Conservation (phyloP, 768 basidiomycete genomes). For the Nevesoporus exiguus region DNA sequence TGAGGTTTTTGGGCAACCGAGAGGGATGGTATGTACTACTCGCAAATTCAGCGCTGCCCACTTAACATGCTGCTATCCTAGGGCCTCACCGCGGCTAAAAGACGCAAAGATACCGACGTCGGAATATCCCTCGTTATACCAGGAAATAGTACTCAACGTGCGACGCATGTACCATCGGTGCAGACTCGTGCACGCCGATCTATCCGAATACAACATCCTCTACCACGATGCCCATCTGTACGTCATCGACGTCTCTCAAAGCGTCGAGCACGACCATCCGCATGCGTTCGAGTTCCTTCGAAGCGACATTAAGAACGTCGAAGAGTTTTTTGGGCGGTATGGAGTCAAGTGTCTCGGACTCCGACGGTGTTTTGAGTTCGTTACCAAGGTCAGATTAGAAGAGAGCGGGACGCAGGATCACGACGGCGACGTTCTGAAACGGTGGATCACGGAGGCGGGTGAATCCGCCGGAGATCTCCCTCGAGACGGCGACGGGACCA, state of each 20-base stretch:
- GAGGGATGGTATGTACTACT: slow-evolving; percentile 68
- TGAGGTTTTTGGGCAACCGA: slow-evolving; percentile 83
- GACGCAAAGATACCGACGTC: slow-evolving; percentile 66
- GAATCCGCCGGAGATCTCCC: slow-evolving; percentile 16
- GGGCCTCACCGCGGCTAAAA: slow-evolving; percentile 92
- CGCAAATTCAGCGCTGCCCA: neutral
- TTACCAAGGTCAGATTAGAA: slow-evolving; percentile 55
- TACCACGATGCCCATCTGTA: slow-evolving; percentile 78
- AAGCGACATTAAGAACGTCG: slow-evolving; percentile 86
- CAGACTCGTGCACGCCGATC: slow-evolving; percentile 94
- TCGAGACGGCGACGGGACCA: slow-evolving; percentile 13
- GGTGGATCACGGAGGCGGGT: slow-evolving; percentile 45
- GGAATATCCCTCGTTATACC: slow-evolving; percentile 60
- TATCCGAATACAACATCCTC: slow-evolving; percentile 97
- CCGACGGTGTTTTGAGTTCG: slow-evolving; percentile 82
- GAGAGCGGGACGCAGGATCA: slow-evolving; percentile 29
- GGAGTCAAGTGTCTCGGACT: slow-evolving; percentile 78
- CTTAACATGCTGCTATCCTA: slow-evolving; percentile 27
- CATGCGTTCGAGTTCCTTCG: slow-evolving; percentile 95
- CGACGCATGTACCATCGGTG: slow-evolving; percentile 87
- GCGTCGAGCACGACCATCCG: slow-evolving; percentile 97
- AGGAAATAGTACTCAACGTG: slow-evolving; percentile 73
- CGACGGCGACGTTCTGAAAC: slow-evolving; percentile 34
- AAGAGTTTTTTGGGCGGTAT: slow-evolving; percentile 82
- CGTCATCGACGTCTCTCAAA: slow-evolving; percentile 98